Base-by-base conservation (phyloP, 176 grass and related monocot species). In the Avena insularis region DNA sequence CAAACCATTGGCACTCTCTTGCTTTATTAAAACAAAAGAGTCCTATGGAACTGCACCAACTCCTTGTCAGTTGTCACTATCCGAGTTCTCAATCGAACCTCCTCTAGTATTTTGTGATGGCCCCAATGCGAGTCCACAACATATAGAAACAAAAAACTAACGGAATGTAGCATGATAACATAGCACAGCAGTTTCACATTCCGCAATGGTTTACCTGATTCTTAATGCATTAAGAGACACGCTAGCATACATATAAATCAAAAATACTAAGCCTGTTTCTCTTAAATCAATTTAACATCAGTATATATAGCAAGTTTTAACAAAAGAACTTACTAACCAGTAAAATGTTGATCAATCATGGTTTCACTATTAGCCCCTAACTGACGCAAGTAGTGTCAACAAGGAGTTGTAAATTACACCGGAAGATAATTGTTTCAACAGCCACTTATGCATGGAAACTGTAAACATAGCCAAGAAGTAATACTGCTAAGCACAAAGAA, bases 331-430 rank as follows among this genome's bases (percentile, higher is more conserved):
- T 9, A 38, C 66, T 50, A 74, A 49, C 29, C 12, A 31, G 20
- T 33, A 50, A 38, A 65, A 23, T 77, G 29, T 74, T 87, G 20
- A 60, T 48, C 46, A 43, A 77, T 72, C 53, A 48, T 86, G 80
- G 46, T 70, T 81, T 88, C 57, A 38, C 46, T 61, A 50, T 71
- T 82, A 79, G 27, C 49, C 55, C 53, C 65, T 55, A 82, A 74
- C 55, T 38, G n/a, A 84, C 43, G 43, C 49, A 87, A 70, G 73
- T 14, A 67, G 53, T 70, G 19, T 79, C 69, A 65, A 83, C 89
- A 79, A 16, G 19, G 16, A 79, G 60, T 20, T 57, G 55, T 50
- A 63, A 83, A 62, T 51, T 51, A 38, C 14, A 27, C 12, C 15
- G 46, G 47, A 84, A 64, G 21, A 49, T 79, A 73, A 55, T 64